Base-by-base conservation (phyloP, 108 stramenopile genomes). In the Craspedostauros australis region DNA sequence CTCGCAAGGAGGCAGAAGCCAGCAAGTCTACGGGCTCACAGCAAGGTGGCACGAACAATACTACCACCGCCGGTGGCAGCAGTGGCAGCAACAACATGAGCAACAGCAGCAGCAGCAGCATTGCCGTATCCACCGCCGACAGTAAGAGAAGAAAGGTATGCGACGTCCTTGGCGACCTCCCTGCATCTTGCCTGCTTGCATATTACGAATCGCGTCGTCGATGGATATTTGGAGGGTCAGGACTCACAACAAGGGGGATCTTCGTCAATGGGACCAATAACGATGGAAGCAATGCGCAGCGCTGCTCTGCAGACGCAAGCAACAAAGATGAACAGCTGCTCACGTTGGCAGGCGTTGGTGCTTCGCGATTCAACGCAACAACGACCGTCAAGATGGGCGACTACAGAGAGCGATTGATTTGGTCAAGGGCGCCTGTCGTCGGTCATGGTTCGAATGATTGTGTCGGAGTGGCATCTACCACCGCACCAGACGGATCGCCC, bases 211-310 rank as follows among this genome's bases (percentile, higher is more conserved):
- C 84, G 14, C 59, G 88, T 32, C 65, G 88, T 48, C 48, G 84
- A 14, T 89, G 84, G 88, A 78, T 89, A 24, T 89, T 85, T 72
- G 88, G 88, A 25, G 81, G 84, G 3, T 67, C 81, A 11, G 77
- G 79, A 41, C 50, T 84, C 4, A 59, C 83, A 26, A 82, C 78
- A 18, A 48, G 80, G 40, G 80, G 80, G 1, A 38, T 88, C 38
- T 66, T 66, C 44, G 79, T 88, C 3, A 81, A 88, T 24, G 87
- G 87, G 7, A 78, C 82, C 11, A 75, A 65, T 50, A 84, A 88
- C 46, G 83, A 82, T 54, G 86, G 86, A n/a, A 66, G 66, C 28
- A 88, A 88, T 56, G 32, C 46, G 0, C 87, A 88, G 51, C 58
- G 53, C 51, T 84, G 64, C 43, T 45, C 62, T 33, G 49, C 79